A percentile compares a stretch with the other conserved stretches of the same genome.
phyloP scores from a whole-genome alignment of 768 basidiomycete genomes.

The Amyloporia xantha region DNA sequence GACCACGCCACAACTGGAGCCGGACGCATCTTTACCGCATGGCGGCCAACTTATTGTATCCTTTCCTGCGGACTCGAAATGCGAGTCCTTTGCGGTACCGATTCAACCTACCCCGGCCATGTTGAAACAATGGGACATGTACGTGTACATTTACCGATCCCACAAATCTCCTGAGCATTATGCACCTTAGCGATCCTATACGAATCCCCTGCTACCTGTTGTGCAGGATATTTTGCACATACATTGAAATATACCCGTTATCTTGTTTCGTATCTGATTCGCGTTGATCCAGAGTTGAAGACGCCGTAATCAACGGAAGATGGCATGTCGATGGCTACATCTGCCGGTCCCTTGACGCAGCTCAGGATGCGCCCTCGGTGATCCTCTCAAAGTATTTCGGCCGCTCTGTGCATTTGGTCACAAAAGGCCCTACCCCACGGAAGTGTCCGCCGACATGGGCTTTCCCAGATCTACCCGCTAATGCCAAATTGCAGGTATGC shows the following conservation, averaged over 20 bases:
- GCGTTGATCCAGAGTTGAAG: neutral
- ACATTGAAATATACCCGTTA: no score
- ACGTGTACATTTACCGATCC: constrained; percentile 19
- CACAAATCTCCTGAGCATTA: no score
- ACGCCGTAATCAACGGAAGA: neutral
- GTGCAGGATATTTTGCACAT: no score
- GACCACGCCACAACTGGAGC: constrained; percentile 48
- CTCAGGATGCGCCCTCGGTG: constrained; percentile 39
- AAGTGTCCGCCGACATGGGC: constrained; percentile 40
- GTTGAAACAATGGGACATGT: constrained; percentile 53
- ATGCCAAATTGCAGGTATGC: constrained; percentile 26
- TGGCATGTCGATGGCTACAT: constrained; percentile 58
- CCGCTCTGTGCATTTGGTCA: constrained; percentile 53
- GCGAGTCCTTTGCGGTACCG: constrained; percentile 52
- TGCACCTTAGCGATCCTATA: no score
- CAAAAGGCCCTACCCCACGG: constrained; percentile 58
- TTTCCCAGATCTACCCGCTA: constrained; percentile 54
- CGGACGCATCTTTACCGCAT: constrained; percentile 37
- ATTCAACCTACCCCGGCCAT: constrained; percentile 45
- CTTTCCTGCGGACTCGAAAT: constrained; percentile 55
- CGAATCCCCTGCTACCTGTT: no score
- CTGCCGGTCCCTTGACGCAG: constrained; percentile 35
- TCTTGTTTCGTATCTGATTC: neutral
- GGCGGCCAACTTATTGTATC: constrained; percentile 45
- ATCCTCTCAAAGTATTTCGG: constrained; percentile 58